Percentiles rank a stretch among this genome's conserved stretches.
phyloP scores from a whole-genome alignment of 1,284 basidiomycete species.

The Leucoagaricus sp. region DNA sequence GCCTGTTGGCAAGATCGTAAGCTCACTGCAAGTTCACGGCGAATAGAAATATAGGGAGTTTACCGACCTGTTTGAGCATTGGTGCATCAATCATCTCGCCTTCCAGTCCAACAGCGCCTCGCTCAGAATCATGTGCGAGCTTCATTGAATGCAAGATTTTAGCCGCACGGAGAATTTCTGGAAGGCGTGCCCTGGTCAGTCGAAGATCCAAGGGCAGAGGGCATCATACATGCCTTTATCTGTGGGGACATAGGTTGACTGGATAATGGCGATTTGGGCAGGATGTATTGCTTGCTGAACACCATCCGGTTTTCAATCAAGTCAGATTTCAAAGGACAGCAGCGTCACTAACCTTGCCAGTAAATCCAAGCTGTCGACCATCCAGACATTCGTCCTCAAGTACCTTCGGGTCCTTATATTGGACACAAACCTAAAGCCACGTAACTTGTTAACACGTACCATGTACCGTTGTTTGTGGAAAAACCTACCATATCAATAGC shows the following conservation, averaged over 20 bases:
- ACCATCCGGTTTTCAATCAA: neutral
- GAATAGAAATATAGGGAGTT: neutral
- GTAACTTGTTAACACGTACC: neutral
- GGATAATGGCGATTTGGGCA: constrained; percentile 78
- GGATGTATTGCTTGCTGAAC: constrained; percentile 94
- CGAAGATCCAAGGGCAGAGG: neutral
- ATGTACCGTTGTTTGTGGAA: neutral
- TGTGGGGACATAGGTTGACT: constrained; percentile 79
- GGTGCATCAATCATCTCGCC: constrained; percentile 93
- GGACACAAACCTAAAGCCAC: constrained; percentile 75
- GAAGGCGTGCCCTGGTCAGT: neutral
- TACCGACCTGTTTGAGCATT: constrained; percentile 81
- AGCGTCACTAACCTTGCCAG: constrained; percentile 66
- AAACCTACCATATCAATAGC: constrained; percentile 84
- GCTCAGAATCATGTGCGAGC: constrained; percentile 44
- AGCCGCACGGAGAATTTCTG: constrained; percentile 81
- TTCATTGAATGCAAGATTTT: constrained; percentile 74
- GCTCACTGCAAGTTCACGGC: neutral
- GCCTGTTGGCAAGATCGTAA: constrained; percentile 51
- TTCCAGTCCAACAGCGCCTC: constrained; percentile 54
- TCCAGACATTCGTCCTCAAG: constrained; percentile 80
- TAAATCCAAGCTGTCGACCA: constrained; percentile 78
- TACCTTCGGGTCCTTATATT: constrained; percentile 78
- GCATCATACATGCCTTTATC: constrained; percentile 54
- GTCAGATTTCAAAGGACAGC: neutral